These are phyloP conservation scores for Cladophialophora psammophila DNA, from an alignment of 2,329 filamentous ascomycete species.

Conservation along the genomic window DNA sequence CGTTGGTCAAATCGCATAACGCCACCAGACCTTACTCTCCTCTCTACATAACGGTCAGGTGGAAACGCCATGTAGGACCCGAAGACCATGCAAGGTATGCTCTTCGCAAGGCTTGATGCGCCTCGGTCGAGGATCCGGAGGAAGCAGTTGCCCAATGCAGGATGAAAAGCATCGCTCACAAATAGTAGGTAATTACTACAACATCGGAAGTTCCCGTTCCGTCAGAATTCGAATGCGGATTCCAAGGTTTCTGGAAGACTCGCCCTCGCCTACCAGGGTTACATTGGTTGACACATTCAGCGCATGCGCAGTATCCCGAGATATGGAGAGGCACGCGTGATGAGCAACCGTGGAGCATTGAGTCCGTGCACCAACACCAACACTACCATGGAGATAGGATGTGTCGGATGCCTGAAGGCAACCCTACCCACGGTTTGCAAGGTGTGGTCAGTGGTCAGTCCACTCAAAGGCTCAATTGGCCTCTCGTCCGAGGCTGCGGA, in stretches of 20 bases:
- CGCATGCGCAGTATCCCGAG: not conserved
- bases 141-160: not conserved
- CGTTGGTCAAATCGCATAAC: not conserved
- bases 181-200: not conserved
- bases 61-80: not conserved
- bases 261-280: not conserved
- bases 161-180: not conserved
- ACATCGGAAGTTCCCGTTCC: constrained; percentile 4
- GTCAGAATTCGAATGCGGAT: not conserved
- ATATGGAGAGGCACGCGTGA: not conserved
- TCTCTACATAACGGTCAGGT: not conserved
- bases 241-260: not conserved
- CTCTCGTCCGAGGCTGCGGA: not conserved
- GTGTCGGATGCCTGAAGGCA: not conserved
- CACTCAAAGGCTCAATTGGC: not conserved
- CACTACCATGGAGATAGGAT: constrained; percentile 4
- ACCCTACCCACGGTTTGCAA: not conserved
- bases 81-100: not conserved
- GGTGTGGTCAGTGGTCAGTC: not conserved
- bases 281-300: constrained; percentile 7
- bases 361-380: not conserved
- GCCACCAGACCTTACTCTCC: not conserved
- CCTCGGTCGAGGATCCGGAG: not conserved
- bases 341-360: not conserved
- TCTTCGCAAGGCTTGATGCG: not conserved